phyloP scores from a whole-genome alignment of 2,329 filamentous ascomycete species.

The Neocatenulostroma microsporum region DNA sequence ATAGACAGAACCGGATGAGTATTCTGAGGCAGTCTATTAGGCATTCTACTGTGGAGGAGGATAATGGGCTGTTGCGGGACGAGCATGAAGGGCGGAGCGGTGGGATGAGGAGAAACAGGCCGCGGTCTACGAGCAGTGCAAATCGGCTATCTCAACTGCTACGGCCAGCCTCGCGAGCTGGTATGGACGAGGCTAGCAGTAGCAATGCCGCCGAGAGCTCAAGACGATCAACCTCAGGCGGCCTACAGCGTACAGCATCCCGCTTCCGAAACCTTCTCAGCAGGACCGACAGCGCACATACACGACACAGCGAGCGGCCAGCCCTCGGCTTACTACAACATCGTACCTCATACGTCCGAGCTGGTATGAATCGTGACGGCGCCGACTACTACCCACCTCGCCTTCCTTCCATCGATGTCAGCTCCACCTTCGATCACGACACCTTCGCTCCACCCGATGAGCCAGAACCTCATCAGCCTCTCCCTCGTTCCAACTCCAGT shows the following conservation, averaged over 20 bases:
- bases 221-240: slow-evolving; percentile 1
- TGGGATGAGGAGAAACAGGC: slow-evolving; percentile 6
- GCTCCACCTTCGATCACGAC: slow-evolving; percentile 30
- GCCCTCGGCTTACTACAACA: slow-evolving; percentile 16
- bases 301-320: slow-evolving; percentile 6
- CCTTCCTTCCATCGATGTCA: slow-evolving; percentile 27
- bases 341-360: slow-evolving; percentile 20
- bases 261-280: slow-evolving; percentile 11
- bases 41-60: slow-evolving; percentile 8
- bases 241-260: slow-evolving; percentile 17
- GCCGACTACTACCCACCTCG: slow-evolving; percentile 22
- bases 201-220: background rate
- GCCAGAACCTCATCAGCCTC: slow-evolving; percentile 14
- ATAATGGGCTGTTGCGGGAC: slow-evolving; percentile 8
- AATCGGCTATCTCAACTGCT: slow-evolving; percentile 26
- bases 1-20: slow-evolving; percentile 7
- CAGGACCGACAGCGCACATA: slow-evolving; percentile 13
- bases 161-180: slow-evolving; percentile 6
- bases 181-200: background rate
- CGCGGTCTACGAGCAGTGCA: slow-evolving; percentile 12
- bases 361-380: slow-evolving; percentile 15
- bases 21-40: slow-evolving; percentile 8
- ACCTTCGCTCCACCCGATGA: slow-evolving; percentile 21
- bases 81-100: slow-evolving; percentile 4
- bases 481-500: slow-evolving; percentile 21